A percentile compares a stretch with the other conserved stretches of the same genome.
Evolutionary conservation across 202 grass and related monocot genomes (phyloP).

Genomic region (Setaria italica): DNA sequence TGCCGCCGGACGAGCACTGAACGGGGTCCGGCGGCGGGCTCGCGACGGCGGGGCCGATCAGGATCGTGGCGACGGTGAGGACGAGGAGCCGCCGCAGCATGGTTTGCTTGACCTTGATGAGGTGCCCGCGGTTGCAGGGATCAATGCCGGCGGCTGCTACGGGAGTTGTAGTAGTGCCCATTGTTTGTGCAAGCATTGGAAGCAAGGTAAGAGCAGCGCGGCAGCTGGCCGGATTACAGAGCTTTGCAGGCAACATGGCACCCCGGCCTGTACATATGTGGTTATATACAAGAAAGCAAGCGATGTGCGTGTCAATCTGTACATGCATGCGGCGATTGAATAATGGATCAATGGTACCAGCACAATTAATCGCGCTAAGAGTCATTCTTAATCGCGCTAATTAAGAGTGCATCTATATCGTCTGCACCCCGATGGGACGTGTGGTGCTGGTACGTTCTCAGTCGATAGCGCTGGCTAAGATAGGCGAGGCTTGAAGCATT

Average conservation of each 20-base stretch:
- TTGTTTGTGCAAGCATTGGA: background rate
- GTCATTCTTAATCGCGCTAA: too few relatives aligned
- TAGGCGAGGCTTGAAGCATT: conserved; percentile 31
- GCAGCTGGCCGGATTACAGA: too few relatives aligned
- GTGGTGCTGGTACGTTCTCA: background rate
- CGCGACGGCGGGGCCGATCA: background rate
- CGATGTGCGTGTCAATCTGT: background rate
- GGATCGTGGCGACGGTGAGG: background rate
- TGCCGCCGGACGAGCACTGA: conserved; percentile 39
- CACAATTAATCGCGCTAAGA: too few relatives aligned
- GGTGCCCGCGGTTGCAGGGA: background rate
- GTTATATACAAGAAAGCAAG: background rate
- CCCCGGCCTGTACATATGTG: background rate
- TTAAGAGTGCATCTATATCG: background rate
- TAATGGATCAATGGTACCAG: too few relatives aligned
- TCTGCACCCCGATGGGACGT: background rate
- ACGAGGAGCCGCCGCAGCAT: background rate
- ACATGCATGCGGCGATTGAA: background rate
- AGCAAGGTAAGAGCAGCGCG: background rate
- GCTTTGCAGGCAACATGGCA: too few relatives aligned
- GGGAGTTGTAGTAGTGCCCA: background rate
- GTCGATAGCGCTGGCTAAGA: background rate
- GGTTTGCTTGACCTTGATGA: background rate
- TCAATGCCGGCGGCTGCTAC: background rate
- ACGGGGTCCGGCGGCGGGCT: conserved; percentile 55